Conservation (phyloP, 2,329 filamentous ascomycete genomes). For the Fusarium temperatum region DNA sequence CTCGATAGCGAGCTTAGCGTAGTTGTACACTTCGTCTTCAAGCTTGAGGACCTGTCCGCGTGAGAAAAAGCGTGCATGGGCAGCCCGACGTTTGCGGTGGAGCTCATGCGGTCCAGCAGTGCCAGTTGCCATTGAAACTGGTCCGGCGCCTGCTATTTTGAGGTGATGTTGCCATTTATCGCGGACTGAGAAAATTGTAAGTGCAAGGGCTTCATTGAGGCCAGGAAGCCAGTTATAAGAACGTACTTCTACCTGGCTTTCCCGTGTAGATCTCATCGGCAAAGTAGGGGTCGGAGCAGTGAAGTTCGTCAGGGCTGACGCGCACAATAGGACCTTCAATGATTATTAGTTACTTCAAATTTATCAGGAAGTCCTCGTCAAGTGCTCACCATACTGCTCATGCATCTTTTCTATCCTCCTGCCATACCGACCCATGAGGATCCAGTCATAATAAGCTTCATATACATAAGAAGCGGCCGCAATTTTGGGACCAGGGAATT, state of each 20-base stretch:
- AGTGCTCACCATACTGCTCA: constrained; percentile 46
- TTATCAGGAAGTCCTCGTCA: fast-evolving
- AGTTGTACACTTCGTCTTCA: constrained; percentile 40
- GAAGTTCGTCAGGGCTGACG: constrained; percentile 51
- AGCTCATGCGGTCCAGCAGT: constrained; percentile 40
- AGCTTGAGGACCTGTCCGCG: constrained; percentile 43
- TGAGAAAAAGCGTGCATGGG: constrained; percentile 48
- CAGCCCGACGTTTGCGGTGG: constrained; percentile 45
- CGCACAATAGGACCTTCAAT: constrained; percentile 48
- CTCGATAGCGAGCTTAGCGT: constrained; percentile 39
- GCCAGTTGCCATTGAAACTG: constrained; percentile 21
- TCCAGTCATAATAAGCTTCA: constrained; percentile 52
- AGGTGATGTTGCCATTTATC: constrained; percentile 38
- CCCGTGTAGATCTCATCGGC: constrained; percentile 50
- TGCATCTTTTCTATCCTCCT: constrained; percentile 49
- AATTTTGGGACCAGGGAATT: constrained; percentile 50
- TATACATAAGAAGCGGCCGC: constrained; percentile 49
- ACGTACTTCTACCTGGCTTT: constrained; percentile 27
- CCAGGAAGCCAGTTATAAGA: too few species aligned
- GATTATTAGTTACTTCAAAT: background rate
- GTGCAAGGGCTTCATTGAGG: background rate
- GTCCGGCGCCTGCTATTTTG: constrained; percentile 20
- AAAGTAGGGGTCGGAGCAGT: constrained; percentile 49
- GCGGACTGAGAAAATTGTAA: constrained; percentile 14
- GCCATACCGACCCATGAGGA: constrained; percentile 50